phyloP scores from a whole-genome alignment of 78 protist genomes.

The Dictyostelium firmibasis region DNA sequence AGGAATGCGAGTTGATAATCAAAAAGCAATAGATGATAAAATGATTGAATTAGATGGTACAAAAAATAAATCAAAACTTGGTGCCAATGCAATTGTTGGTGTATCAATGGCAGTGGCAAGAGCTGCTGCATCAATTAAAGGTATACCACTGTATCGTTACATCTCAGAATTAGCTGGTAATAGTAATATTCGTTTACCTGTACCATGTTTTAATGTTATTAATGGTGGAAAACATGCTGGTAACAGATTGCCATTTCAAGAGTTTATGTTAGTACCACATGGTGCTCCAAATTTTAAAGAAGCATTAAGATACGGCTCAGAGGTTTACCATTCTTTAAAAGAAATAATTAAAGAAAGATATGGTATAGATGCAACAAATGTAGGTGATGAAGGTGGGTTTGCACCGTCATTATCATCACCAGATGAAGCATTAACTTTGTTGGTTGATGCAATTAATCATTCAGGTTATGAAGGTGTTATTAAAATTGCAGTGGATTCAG shows the following conservation, averaged over 20 bases:
- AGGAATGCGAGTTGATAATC: constrained; percentile 84
- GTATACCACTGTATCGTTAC: constrained; percentile 88
- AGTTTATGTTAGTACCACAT: constrained; percentile 97
- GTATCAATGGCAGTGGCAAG: constrained; percentile 95
- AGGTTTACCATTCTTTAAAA: constrained; percentile 97
- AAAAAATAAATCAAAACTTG: constrained; percentile 94
- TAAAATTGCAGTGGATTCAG: constrained; percentile 94
- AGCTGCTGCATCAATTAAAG: constrained; percentile 96
- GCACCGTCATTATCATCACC: constrained; percentile 93
- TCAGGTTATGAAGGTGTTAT: constrained; percentile 96
- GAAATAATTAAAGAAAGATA: constrained; percentile 85
- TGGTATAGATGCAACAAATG: constrained; percentile 91
- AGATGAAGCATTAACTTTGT: constrained; percentile 94
- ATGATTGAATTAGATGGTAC: constrained; percentile 96
- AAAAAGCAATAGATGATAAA: constrained; percentile 91
- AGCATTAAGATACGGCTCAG: constrained; percentile 96
- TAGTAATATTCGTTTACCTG: constrained; percentile 88
- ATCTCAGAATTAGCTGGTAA: constrained; percentile 76
- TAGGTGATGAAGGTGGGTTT: constrained; percentile 99
- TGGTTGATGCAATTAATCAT: constrained; percentile 93
- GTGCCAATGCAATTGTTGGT: constrained; percentile 99
- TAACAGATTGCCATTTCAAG: constrained; percentile 96
- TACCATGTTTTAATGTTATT: constrained; percentile 98
- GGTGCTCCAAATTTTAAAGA: constrained; percentile 95
- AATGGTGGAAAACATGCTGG: constrained; percentile 99